A percentile compares a stretch with the other conserved stretches of the same genome.
These are phyloP conservation scores for Pilaira anomala DNA, from an alignment of 192 early-diverging fungal species.

Conservation along the genomic window DNA sequence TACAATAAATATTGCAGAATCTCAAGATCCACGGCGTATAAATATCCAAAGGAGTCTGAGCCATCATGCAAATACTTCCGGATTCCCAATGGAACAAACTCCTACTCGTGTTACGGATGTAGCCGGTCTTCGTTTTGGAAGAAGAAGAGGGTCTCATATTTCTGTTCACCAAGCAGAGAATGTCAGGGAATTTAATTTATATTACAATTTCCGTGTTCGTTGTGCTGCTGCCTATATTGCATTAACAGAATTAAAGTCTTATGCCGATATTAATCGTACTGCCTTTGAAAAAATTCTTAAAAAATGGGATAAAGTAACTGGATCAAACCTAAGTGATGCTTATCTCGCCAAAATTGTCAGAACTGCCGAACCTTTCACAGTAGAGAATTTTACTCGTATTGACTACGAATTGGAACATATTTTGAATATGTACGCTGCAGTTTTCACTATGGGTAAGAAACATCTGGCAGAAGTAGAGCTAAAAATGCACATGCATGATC, in stretches of 20 bases:
- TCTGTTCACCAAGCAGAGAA: neutral
- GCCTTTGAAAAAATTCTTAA: conserved; percentile 90
- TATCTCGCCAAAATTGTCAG: conserved; percentile 51
- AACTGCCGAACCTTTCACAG: conserved; percentile 46
- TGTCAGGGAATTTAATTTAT: conserved; percentile 16
- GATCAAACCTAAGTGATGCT: conserved; percentile 32
- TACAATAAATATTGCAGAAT: neutral
- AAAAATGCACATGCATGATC: conserved; percentile 56
- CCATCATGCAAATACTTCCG: neutral
- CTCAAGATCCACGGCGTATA: neutral
- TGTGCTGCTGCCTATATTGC: conserved; percentile 40
- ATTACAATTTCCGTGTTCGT: conserved; percentile 23
- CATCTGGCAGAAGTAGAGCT: conserved; percentile 52
- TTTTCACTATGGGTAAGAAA: conserved; percentile 53
- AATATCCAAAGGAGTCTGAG: neutral
- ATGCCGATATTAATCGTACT: conserved; percentile 75
- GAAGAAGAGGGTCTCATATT: neutral
- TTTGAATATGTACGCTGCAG: conserved; percentile 54
- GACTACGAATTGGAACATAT: conserved; percentile 41
- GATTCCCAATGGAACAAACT: too few relatives aligned
- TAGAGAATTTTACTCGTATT: conserved; percentile 40
- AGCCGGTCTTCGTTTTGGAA: neutral
- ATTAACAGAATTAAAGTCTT: conserved; percentile 75
- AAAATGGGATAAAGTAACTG: conserved; percentile 89
- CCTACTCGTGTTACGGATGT: neutral